Conservation (phyloP, 2,329 filamentous ascomycete species). For the Sporothrix variecibatus region DNA sequence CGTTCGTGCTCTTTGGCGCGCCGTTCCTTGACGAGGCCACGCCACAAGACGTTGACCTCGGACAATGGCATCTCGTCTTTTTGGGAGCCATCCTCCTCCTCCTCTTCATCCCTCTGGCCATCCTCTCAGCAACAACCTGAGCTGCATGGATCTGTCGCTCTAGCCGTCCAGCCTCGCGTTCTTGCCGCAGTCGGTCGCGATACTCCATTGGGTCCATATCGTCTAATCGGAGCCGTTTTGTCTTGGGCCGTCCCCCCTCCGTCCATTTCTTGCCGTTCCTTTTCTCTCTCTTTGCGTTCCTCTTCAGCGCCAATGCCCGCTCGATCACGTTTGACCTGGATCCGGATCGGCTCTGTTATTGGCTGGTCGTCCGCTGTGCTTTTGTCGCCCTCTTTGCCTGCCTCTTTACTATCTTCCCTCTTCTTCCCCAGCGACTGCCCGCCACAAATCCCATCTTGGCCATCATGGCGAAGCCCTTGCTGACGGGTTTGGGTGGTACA, state of each 20-base stretch:
- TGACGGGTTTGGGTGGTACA: slow-evolving; percentile 52
- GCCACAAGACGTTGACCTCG: slow-evolving; percentile 76
- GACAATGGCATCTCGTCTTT: slow-evolving; percentile 52
- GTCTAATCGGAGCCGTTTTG: slow-evolving; percentile 43
- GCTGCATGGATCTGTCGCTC: slow-evolving; percentile 74
- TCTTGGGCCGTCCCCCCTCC: slow-evolving; percentile 47
- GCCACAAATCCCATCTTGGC: slow-evolving; percentile 86
- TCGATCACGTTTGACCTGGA: slow-evolving; percentile 75
- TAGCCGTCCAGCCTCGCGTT: slow-evolving; percentile 66
- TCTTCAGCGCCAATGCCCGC: slow-evolving; percentile 80
- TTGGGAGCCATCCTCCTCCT: slow-evolving; percentile 31
- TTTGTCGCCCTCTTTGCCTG: not conserved
- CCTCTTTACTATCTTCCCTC: slow-evolving; percentile 32
- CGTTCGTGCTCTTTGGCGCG: slow-evolving; percentile 70
- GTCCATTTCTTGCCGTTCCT: slow-evolving; percentile 34
- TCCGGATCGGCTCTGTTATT: slow-evolving; percentile 68
- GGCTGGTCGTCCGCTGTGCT: slow-evolving; percentile 1
- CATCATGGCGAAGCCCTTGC: slow-evolving; percentile 96
- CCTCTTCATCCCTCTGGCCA: slow-evolving; percentile 58
- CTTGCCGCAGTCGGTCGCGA: slow-evolving; percentile 68
- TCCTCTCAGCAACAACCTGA: slow-evolving; percentile 77
- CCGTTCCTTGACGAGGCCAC: slow-evolving; percentile 69
- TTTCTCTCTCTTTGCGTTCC: slow-evolving; percentile 53
- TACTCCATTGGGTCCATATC: slow-evolving; percentile 69
- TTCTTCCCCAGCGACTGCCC: slow-evolving; percentile 67